Evolutionary conservation across 1,284 basidiomycete genomes (phyloP).

Genomic region (Heterobasidion irregulare): DNA sequence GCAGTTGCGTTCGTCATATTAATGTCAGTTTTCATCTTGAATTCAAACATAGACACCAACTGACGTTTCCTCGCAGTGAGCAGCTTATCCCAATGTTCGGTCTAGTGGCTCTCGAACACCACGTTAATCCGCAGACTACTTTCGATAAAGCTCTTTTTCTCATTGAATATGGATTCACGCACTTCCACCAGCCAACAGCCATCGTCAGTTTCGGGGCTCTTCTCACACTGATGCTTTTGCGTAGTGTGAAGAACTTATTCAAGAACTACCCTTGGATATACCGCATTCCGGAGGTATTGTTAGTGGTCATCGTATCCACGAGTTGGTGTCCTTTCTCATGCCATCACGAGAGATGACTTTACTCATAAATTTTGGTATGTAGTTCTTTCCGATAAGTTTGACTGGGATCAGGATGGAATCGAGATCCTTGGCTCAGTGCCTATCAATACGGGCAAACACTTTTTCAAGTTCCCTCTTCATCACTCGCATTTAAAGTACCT

Average conservation of each 20-base stretch:
- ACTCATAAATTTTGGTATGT: not conserved
- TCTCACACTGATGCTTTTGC: slow-evolving; percentile 51
- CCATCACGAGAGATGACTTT: not conserved
- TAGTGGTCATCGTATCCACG: slow-evolving; percentile 73
- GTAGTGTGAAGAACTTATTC: slow-evolving; percentile 45
- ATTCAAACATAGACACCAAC: slow-evolving; percentile 1
- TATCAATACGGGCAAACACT: slow-evolving; percentile 47
- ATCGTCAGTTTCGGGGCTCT: slow-evolving; percentile 67
- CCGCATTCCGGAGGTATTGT: slow-evolving; percentile 78
- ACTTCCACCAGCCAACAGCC: slow-evolving; percentile 61
- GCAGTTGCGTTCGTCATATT: slow-evolving; percentile 72
- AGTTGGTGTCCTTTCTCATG: slow-evolving; percentile 35
- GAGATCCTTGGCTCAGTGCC: slow-evolving; percentile 75
- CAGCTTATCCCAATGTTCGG: slow-evolving; percentile 82
- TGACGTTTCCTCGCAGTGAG: slow-evolving; percentile 37
- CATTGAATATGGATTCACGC: slow-evolving; percentile 47
- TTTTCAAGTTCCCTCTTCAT: slow-evolving; percentile 62
- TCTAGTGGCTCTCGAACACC: slow-evolving; percentile 47
- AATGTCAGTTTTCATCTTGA: slow-evolving; percentile 35
- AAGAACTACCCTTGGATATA: slow-evolving; percentile 59
- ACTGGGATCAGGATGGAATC: slow-evolving; percentile 75
- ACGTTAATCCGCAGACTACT: slow-evolving; percentile 53
- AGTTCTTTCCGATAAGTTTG: slow-evolving; percentile 67
- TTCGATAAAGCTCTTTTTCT: slow-evolving; percentile 75
- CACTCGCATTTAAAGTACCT: slow-evolving; percentile 55